Evolutionary conservation across 2,329 filamentous ascomycete species (phyloP), one percentile per base, ranked within the genome.

Genomic region (Fusarium pseudoanthophilum): DNA sequence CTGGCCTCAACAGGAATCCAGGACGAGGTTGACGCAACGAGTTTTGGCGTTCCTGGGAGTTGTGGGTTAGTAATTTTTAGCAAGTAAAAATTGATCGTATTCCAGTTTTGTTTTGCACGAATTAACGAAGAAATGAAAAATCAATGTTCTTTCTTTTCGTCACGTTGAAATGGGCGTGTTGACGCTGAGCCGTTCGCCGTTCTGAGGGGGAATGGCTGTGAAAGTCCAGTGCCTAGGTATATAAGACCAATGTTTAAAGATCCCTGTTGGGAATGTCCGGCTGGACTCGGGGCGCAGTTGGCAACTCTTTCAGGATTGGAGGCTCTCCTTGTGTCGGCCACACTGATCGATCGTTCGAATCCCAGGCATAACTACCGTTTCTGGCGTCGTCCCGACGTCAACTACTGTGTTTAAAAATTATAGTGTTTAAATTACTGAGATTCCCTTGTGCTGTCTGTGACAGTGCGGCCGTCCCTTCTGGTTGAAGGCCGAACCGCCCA

Each of bases 341-440:
- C 11, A 40, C 48, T 42, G 59, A 60, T 46, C 39, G 40, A 37
- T 55, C 11, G 58, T 72, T 72, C 69, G 69, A 72, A 64, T 52
- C 69, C 69, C 49, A 34, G 64, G n/a, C 49, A 60, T 70, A 69
- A 72, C 69, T 72, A 72, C 69, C 52, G 21, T 7, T 68, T 10
- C 14, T 52, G 24, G 20, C 26, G 18, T 67, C 46, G 4, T 58
- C 45, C 53, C 40, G 63, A 42, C 28, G 16, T 49, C 32, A 20
- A 16, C 15, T 67, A 60, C 11, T 20, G 62, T 51, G 28, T 42
- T 55, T 21, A 48, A 15, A 39, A 53, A 21, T 15, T 21, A 48
- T 21, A 32, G 28, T 49, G 46, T 49, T 49, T 32, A 49, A n/a
- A 49, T n/a, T n/a, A 49, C 46, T 49, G 46, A 49, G 28, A 49